A percentile compares a stretch with the other conserved stretches of the same genome.
Conservation (phyloP, 2,329 filamentous ascomycete species). For the Colletotrichum eleusines region DNA sequence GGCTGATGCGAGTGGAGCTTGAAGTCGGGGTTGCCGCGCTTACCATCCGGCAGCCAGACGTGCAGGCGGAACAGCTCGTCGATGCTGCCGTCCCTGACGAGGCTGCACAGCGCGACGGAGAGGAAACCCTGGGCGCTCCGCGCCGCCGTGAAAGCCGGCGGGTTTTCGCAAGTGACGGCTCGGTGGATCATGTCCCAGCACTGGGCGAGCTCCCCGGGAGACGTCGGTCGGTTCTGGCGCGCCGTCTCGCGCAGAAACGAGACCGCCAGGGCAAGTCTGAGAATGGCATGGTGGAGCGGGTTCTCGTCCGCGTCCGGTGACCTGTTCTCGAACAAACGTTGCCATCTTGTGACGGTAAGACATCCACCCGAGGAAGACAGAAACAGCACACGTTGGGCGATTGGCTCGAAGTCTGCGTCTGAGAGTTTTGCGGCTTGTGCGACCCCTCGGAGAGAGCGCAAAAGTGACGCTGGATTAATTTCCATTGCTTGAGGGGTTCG, state of each 20-base stretch:
- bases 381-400: neutral
- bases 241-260: slow-evolving; percentile 15
- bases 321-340: neutral
- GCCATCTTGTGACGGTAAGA: neutral
- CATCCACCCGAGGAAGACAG: neutral
- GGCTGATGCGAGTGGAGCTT: slow-evolving; percentile 52
- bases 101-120: slow-evolving; percentile 51
- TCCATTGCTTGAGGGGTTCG: neutral
- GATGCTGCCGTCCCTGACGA: slow-evolving; percentile 49
- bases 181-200: slow-evolving; percentile 12
- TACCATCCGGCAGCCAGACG: slow-evolving; percentile 50
- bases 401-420: neutral
- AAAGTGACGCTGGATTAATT: neutral
- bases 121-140: slow-evolving; percentile 53
- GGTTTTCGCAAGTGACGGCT: neutral
- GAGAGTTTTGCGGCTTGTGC: slow-evolving; percentile 15
- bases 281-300: neutral
- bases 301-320: neutral
- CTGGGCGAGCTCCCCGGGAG: neutral
- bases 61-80: slow-evolving; percentile 53
- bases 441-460: neutral
- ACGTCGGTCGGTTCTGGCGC: neutral
- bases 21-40: slow-evolving; percentile 46
- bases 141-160: slow-evolving; percentile 24
- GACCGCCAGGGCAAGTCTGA: slow-evolving; percentile 13